These are phyloP conservation scores for Saturnispora halmiae DNA, from an alignment of 805 yeast genomes.

Conservation along the genomic window DNA sequence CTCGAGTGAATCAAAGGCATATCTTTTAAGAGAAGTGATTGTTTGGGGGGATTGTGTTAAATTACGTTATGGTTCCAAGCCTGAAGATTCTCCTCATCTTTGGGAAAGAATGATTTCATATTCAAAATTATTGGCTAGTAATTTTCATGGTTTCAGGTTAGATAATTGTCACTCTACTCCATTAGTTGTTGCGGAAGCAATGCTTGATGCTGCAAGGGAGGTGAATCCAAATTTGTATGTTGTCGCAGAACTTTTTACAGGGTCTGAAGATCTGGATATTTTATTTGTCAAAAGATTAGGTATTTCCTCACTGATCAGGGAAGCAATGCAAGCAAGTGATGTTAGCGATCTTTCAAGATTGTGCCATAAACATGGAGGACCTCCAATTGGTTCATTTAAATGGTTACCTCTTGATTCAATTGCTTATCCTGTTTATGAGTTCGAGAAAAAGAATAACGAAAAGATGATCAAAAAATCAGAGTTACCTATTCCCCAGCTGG, in stretches of 20 bases:
- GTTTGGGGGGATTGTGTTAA: slow-evolving; percentile 98
- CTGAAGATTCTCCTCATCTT: slow-evolving; percentile 76
- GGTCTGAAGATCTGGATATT: slow-evolving; percentile 85
- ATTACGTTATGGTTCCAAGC: slow-evolving; percentile 69
- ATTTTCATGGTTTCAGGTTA: slow-evolving; percentile 82
- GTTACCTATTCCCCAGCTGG: slow-evolving; percentile 55
- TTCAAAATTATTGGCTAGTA: slow-evolving; percentile 56
- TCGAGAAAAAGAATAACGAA: slow-evolving; percentile 17
- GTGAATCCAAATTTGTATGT: slow-evolving; percentile 82
- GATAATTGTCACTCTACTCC: slow-evolving; percentile 98
- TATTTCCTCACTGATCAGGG: slow-evolving; percentile 80
- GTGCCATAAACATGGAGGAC: slow-evolving; percentile 88
- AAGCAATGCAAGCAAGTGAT: slow-evolving; percentile 95
- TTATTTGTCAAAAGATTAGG: slow-evolving; percentile 87
- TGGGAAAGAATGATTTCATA: slow-evolving; percentile 87
- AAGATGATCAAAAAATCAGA: slow-evolving; percentile 42
- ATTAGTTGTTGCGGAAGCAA: slow-evolving; percentile 81
- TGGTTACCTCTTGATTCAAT: slow-evolving; percentile 71
- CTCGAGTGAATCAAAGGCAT: slow-evolving; percentile 65
- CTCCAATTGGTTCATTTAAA: slow-evolving; percentile 86
- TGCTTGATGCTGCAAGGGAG: slow-evolving; percentile 79
- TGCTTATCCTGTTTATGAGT: slow-evolving; percentile 50
- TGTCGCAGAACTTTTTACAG: slow-evolving; percentile 90
- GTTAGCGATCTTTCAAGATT: slow-evolving; percentile 78
- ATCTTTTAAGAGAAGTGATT: slow-evolving; percentile 83